These are phyloP conservation scores for Dichomitus squalens DNA, from an alignment of 1,284 basidiomycete species.

Conservation along the genomic window DNA sequence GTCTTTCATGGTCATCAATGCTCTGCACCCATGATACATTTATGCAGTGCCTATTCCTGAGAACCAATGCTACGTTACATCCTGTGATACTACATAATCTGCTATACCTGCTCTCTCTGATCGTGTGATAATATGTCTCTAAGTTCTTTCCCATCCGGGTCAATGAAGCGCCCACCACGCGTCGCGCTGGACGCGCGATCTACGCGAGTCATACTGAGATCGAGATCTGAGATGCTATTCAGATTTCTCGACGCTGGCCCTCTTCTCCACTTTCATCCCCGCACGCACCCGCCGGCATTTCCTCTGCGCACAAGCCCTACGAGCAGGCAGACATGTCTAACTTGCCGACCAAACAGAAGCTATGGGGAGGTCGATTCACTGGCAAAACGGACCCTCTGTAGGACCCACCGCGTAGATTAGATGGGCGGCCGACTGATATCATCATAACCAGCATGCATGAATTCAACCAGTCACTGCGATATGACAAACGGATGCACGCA, in stretches of 20 bases:
- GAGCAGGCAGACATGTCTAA: slow-evolving; percentile 44
- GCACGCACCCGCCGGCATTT: not conserved
- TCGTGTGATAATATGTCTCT: too few species aligned
- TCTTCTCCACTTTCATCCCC: not conserved
- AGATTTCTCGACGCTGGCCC: not conserved
- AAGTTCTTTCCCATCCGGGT: too few species aligned
- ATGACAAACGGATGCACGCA: slow-evolving; percentile 92
- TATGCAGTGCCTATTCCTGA: too few species aligned
- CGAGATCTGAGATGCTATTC: too few species aligned
- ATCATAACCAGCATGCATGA: slow-evolving; percentile 77
- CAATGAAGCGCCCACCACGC: not conserved
- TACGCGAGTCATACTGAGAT: not conserved
- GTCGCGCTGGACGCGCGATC: slow-evolving; percentile 6
- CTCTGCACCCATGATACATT: slow-evolving; percentile 34
- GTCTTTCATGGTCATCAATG: slow-evolving; percentile 61
- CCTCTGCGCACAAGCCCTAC: not conserved
- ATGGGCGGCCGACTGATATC: not conserved
- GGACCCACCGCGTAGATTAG: slow-evolving; percentile 28
- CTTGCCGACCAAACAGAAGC: slow-evolving; percentile 74
- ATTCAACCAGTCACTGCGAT: slow-evolving; percentile 94
- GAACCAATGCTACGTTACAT: too few species aligned
- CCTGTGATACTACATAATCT: too few species aligned
- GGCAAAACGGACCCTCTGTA: slow-evolving; percentile 88
- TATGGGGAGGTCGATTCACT: slow-evolving; percentile 91
- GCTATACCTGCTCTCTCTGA: too few species aligned